Base-by-base conservation (phyloP, 495 filamentous ascomycete genomes). In the Aspergillus funiculosus region DNA sequence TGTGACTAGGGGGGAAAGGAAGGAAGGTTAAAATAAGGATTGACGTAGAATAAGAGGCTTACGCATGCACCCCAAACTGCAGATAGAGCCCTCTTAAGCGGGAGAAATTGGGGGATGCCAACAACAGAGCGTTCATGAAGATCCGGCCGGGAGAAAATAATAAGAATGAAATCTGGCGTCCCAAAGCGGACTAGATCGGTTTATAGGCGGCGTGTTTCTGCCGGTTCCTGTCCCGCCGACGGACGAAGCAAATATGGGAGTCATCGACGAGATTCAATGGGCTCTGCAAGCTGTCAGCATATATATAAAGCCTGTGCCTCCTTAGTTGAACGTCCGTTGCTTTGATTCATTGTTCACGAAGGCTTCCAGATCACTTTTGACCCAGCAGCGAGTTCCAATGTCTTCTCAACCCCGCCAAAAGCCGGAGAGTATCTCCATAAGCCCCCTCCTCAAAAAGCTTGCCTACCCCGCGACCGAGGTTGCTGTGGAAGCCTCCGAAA, bases 361-460 rank as follows among this genome's bases (percentile, higher is more conserved):
- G 24, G 22, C 5, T 14, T 8, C 22, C 17, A 22, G 25, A 37
- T 36, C 10, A 30, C 10, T 46, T 25, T 6, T 43, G 10, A 26
- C 18, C 26, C 14, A 6, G 18, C 2, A 34, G 26, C 20, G 52
- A 31, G 15, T 4, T 24, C 20, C 14, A 18, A 61, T 64, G 61
- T 20, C 57, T 39, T 29, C 57, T 20, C 37, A 36, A 7, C 21
- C 55, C 10, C 43, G 51, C 35, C 34, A 59, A 28, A 66, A 62
- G 36, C 61, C 62, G 9, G 61, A 66, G 47, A 43, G 59, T n/a
- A 62, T 87, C 56, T 86, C 87, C 38, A 89, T 97, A 54, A 82
- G 85, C 5, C 81, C 86, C 11, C 77, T 97, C 11, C 80, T 97
- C 40, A 80, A 86, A 48, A 76, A 81, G 28, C 76, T 97, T 18